phyloP scores from a whole-genome alignment of 768 basidiomycete species.

The Pilatotrama ljubarskyi region DNA sequence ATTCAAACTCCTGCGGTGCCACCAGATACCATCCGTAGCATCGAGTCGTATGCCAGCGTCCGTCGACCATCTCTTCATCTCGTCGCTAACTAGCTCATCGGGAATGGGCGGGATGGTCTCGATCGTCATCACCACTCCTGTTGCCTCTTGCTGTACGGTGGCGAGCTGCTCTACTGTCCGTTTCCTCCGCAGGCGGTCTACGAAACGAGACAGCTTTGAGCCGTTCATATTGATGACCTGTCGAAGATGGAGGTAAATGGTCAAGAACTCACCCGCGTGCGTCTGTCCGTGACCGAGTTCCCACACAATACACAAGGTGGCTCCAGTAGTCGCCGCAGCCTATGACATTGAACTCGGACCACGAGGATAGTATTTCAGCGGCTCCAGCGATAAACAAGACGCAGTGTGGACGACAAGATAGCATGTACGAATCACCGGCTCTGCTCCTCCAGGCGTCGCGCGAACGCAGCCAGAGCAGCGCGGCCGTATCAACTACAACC shows the following conservation, averaged over 20 bases:
- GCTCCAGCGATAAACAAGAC: background rate
- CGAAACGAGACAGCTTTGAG: background rate
- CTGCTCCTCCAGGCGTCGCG: conserved; percentile 17
- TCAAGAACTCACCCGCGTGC: too few species aligned
- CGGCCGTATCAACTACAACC: conserved; percentile 5
- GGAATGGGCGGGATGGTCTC: background rate
- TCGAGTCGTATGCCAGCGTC: background rate
- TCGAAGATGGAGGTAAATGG: too few species aligned
- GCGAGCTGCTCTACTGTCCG: too few species aligned
- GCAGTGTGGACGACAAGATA: background rate
- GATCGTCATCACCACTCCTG: background rate
- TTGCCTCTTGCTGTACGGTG: background rate
- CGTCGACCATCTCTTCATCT: background rate
- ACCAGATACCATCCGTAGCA: conserved; percentile 12
- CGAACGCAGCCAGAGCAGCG: conserved; percentile 9
- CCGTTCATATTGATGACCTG: too few species aligned
- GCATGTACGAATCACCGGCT: conserved; percentile 27
- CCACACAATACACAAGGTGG: too few species aligned
- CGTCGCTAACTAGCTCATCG: background rate
- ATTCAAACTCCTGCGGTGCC: background rate
- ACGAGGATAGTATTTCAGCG: too few species aligned
- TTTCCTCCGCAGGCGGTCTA: background rate
- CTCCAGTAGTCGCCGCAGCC: too few species aligned
- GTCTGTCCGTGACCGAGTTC: too few species aligned
- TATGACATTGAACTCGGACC: too few species aligned